Percentiles rank a stretch among this genome's conserved stretches.
phyloP scores from a whole-genome alignment of 2,329 filamentous ascomycete genomes.

The Fusarium transvaalense region DNA sequence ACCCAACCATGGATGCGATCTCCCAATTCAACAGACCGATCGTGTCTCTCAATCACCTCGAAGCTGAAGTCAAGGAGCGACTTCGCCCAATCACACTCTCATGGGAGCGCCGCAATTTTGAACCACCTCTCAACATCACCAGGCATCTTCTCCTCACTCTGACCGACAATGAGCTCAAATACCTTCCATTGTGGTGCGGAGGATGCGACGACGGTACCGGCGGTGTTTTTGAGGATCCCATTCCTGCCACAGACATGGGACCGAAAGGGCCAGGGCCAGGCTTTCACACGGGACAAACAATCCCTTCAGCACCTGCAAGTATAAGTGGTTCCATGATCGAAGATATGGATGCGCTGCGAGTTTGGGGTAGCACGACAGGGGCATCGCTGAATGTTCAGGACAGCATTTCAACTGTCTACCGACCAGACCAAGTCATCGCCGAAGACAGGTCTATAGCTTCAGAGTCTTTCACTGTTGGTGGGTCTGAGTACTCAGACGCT shows the following conservation, averaged over 20 bases:
- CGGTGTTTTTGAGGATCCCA: conserved; percentile 59
- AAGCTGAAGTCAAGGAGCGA: conserved; percentile 38
- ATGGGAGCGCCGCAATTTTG: conserved; percentile 50
- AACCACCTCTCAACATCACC: conserved; percentile 54
- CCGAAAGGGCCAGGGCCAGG: conserved; percentile 61
- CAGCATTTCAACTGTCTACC: conserved; percentile 55
- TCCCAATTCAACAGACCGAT: conserved; percentile 24
- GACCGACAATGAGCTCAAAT: conserved; percentile 69
- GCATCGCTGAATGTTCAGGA: conserved; percentile 57
- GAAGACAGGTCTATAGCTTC: conserved; percentile 53
- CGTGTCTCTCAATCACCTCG: conserved; percentile 40
- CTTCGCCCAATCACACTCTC: conserved; percentile 39
- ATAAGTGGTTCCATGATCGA: conserved; percentile 53
- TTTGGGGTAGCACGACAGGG: conserved; percentile 52
- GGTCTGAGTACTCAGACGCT: conserved; percentile 53
- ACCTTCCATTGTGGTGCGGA: conserved; percentile 74
- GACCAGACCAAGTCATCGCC: conserved; percentile 50
- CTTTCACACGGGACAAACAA: conserved; percentile 60
- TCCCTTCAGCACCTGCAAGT: conserved; percentile 53
- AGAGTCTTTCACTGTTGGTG: conserved; percentile 53
- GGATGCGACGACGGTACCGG: conserved; percentile 65
- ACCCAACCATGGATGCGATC: not conserved
- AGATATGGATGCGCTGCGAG: conserved; percentile 51
- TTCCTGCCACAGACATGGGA: conserved; percentile 60
- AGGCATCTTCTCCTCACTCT: conserved; percentile 66